Conservation (phyloP, 768 basidiomycete genomes). For the Candolleomyces efflorescens region DNA sequence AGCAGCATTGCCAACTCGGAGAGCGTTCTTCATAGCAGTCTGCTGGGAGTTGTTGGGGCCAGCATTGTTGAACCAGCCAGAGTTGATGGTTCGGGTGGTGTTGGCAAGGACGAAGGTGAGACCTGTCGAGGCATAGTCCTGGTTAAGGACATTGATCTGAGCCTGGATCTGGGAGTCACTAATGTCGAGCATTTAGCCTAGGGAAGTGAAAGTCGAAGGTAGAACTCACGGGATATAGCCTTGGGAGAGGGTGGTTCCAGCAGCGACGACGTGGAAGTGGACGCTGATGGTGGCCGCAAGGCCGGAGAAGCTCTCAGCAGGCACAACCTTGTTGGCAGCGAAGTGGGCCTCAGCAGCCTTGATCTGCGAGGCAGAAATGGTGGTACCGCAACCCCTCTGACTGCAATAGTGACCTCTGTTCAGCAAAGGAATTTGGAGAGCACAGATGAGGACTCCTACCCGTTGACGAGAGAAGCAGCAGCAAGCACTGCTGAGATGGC, state of each 20-base stretch:
- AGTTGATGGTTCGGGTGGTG: constrained; percentile 40
- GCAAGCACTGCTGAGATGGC: constrained; percentile 24
- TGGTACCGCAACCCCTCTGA: constrained; percentile 32
- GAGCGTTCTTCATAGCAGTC: constrained; percentile 43
- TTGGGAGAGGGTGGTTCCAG: constrained; percentile 23
- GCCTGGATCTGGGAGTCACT: constrained; percentile 32
- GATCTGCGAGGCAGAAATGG: constrained; percentile 30
- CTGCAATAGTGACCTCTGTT: constrained; percentile 16
- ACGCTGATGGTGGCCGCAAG: constrained; percentile 16
- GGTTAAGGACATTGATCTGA: constrained; percentile 40
- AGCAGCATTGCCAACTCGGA: constrained; percentile 35
- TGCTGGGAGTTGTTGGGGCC: constrained; percentile 32
- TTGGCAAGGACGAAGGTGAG: constrained; percentile 36
- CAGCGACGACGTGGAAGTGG: constrained; percentile 28
- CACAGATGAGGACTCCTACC: not conserved
- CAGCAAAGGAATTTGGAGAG: constrained; percentile 16
- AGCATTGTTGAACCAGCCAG: constrained; percentile 44
- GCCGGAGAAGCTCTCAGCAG: not conserved
- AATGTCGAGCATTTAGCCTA: not conserved
- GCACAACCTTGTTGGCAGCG: constrained; percentile 29
- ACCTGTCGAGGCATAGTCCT: constrained; percentile 32
- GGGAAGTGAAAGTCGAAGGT: not conserved
- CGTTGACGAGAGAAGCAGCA: constrained; percentile 21
- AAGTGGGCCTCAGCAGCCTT: constrained; percentile 38
- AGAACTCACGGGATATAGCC: constrained; percentile 37